Base-by-base conservation (phyloP, 305 asterid genomes). In the Rubia occidens region DNA sequence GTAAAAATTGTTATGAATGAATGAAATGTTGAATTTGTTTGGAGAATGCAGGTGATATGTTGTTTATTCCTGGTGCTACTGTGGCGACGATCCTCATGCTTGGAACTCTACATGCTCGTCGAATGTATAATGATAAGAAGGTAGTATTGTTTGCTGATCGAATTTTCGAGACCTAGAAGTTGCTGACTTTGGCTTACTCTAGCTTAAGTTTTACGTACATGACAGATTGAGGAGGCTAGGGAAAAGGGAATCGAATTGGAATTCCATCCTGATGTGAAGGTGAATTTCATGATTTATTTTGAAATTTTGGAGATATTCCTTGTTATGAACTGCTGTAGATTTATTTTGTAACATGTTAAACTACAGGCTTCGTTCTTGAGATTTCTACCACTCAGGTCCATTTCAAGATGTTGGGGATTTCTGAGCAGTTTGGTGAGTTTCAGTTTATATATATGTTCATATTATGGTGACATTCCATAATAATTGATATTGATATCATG, bases 21-120 rank as follows among this genome's bases (percentile, higher is more conserved):
- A 18, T 42, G 75, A 70, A 37, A 15, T 43, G 71, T 32, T 67
- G 59, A 60, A 70, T 71, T 75, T 58, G 29, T 60, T 66, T 66
- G 68, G 66, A 71, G 11, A 75, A 66, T 75, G 85, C 85, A 88
- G 96, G 94, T 69, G 82, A 84, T 73, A 72, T 77, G 64, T 84
- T 86, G 76, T 78, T 88, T 69, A 77, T 89, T 74, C 95, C 98
- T 71, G 98, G 95, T 73, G 96, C 98, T 61, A 92, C 98, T 20
- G 79, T 78, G 58, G 97, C 95, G 69, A 87, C 96, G 51, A 82
- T 92, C 78, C 82, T 89, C 71, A 92, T 92, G 96, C 98, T 92
- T 67, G 98, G 98, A 65, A 91, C 95, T 71, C 94, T 92, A 70
- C 98, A 92, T 78, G 84, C 85, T 67, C 96, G 98, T 55, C 91